Evolutionary conservation across 345 rosid species (phyloP).

Genomic region (Corchorus capsularis): DNA sequence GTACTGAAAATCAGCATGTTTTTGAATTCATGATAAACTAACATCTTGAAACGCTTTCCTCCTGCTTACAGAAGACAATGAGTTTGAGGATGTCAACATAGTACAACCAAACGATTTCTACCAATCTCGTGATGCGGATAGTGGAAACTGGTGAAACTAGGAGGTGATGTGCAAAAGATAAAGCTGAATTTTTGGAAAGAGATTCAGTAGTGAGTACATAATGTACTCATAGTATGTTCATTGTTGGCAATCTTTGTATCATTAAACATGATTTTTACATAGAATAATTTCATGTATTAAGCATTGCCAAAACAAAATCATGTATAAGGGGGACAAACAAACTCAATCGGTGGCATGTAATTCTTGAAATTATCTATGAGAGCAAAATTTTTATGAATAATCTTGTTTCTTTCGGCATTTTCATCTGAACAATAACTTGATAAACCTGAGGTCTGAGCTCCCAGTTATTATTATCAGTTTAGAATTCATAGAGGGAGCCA

Average conservation of each 20-base stretch:
- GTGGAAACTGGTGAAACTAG: constrained; percentile 47
- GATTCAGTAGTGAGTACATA: not conserved
- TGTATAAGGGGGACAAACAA: not conserved
- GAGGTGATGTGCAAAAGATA: not conserved
- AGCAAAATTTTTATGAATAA: not conserved
- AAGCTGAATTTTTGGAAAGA: not conserved
- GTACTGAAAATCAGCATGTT: constrained; percentile 17
- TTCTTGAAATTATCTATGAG: not conserved
- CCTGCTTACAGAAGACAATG: constrained; percentile 55
- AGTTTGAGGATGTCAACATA: constrained; percentile 75
- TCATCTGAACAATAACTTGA: not conserved
- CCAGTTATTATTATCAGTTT: too few relatives aligned
- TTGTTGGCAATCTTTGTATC: not conserved
- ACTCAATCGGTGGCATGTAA: not conserved
- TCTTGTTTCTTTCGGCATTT: not conserved
- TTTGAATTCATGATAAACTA: not conserved
- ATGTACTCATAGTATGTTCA: not conserved
- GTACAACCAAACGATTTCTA: constrained; percentile 59
- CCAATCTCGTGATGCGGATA: constrained; percentile 60
- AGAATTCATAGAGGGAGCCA: too few relatives aligned
- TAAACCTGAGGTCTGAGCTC: too few relatives aligned
- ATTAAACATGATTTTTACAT: not conserved
- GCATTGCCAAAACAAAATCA: not conserved
- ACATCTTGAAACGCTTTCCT: not conserved
- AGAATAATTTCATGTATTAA: not conserved